These are phyloP conservation scores for Niveomyces coronatus DNA, from an alignment of 2,329 filamentous ascomycete genomes.

Conservation along the genomic window DNA sequence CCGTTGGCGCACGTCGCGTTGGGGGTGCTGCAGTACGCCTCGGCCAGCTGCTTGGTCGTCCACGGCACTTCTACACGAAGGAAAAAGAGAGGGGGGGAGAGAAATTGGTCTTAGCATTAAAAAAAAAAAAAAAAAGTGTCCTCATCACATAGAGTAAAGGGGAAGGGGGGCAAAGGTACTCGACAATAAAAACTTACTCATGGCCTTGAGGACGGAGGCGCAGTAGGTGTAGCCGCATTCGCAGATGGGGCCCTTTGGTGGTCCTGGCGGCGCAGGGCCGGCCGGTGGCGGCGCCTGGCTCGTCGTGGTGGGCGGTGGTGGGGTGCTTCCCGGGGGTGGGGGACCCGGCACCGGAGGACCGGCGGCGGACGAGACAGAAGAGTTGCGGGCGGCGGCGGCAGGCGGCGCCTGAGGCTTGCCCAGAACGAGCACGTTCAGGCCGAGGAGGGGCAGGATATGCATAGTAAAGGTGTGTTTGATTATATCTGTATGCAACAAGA, in stretches of 20 bases:
- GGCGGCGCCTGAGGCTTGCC: slow-evolving; percentile 15
- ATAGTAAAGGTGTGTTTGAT: background rate
- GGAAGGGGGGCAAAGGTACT: too few species aligned
- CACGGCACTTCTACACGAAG: slow-evolving; percentile 26
- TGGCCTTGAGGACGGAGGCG: slow-evolving; percentile 26
- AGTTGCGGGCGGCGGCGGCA: slow-evolving; percentile 7
- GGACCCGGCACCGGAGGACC: slow-evolving; percentile 17
- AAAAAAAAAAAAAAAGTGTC: fast-evolving
- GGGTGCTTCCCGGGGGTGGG: slow-evolving; percentile 8
- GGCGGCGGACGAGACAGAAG: slow-evolving; percentile 13
- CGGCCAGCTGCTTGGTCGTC: slow-evolving; percentile 21
- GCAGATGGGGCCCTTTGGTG: slow-evolving; percentile 22
- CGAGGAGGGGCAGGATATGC: slow-evolving; percentile 5
- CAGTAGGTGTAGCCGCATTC: slow-evolving; percentile 34
- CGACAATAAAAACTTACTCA: slow-evolving; percentile 25
- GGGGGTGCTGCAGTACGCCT: slow-evolving; percentile 28
- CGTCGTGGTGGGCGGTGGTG: slow-evolving; percentile 4
- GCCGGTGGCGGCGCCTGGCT: slow-evolving; percentile 13
- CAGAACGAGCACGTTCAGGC: slow-evolving; percentile 4
- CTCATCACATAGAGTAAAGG: too few species aligned
- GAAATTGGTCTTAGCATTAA: background rate
- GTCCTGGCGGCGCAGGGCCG: too few species aligned
- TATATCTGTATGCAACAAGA: too few species aligned
- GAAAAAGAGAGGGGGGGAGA: too few species aligned
- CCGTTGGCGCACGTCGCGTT: slow-evolving; percentile 23